Conservation (phyloP, 1,284 basidiomycete genomes). For the Vanrija humicola region DNA sequence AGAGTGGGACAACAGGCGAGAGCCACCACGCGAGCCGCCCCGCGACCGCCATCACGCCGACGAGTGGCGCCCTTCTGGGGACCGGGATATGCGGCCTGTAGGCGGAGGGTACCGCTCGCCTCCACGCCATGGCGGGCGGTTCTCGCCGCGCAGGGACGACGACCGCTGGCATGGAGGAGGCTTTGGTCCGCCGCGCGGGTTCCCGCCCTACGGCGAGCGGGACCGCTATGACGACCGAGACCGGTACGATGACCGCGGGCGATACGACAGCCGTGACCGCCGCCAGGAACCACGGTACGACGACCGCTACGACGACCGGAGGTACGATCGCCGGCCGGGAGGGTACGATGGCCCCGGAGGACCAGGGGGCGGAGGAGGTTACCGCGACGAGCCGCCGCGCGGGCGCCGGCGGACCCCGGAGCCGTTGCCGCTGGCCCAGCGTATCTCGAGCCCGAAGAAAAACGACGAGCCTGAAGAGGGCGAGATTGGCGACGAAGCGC, state of each 20-base stretch:
- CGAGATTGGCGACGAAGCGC: slow-evolving; percentile 6
- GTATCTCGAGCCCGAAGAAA: background rate
- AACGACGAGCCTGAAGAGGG: slow-evolving; percentile 4
- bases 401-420: background rate
- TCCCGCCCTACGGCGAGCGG: background rate
- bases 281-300: background rate
- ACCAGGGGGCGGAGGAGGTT: background rate
- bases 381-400: background rate
- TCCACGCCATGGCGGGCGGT: too few relatives aligned
- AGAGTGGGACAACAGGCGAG: too few relatives aligned
- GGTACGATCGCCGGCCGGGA: slow-evolving; percentile 1
- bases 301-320: slow-evolving; percentile 1
- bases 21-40: too few relatives aligned
- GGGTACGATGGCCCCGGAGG: background rate
- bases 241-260: background rate
- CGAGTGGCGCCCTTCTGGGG: too few relatives aligned
- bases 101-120: too few relatives aligned
- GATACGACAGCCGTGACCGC: background rate
- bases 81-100: too few relatives aligned
- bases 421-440: background rate
- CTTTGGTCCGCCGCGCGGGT: background rate
- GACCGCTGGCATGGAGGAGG: too few relatives aligned
- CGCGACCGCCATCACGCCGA: too few relatives aligned
- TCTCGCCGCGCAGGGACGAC: too few relatives aligned
- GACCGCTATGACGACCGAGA: background rate